Conservation (phyloP, 805 yeast species). For the Ascoidea tarda region DNA sequence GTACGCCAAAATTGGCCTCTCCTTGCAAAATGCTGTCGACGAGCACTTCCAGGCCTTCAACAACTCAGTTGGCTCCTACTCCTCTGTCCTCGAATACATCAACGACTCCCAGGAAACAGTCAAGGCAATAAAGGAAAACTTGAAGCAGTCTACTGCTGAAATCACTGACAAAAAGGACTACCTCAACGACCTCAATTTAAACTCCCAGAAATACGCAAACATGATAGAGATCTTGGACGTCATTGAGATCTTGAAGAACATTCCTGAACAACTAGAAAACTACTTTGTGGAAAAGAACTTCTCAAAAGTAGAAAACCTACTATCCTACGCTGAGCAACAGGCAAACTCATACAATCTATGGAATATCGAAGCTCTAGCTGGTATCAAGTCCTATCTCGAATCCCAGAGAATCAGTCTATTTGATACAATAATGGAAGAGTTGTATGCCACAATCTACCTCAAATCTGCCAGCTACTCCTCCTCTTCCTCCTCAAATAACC, state of each 20-base stretch:
- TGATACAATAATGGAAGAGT: constrained; percentile 64
- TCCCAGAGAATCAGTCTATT: constrained; percentile 46
- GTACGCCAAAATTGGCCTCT: constrained; percentile 38
- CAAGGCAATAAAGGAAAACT: constrained; percentile 28
- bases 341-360: constrained; percentile 42
- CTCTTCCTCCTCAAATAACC: constrained; percentile 9
- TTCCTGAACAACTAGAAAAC: constrained; percentile 53
- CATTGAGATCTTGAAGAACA: constrained; percentile 42
- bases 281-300: constrained; percentile 59
- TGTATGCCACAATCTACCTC: constrained; percentile 54
- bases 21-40: constrained; percentile 58
- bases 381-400: constrained; percentile 36
- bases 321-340: constrained; percentile 27
- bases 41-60: constrained; percentile 77
- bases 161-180: constrained; percentile 39
- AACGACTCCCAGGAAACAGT: constrained; percentile 52
- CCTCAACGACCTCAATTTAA: constrained; percentile 49
- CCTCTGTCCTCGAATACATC: constrained; percentile 49
- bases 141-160: constrained; percentile 34
- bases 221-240: constrained; percentile 58
- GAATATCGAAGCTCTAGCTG: constrained; percentile 38
- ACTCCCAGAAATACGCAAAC: constrained; percentile 47
- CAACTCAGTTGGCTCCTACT: constrained; percentile 74
- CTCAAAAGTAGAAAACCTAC: constrained; percentile 43
- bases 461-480: constrained; percentile 13